Conservation (phyloP, 2,329 filamentous ascomycete species). For the Aspergillus floridensis region DNA sequence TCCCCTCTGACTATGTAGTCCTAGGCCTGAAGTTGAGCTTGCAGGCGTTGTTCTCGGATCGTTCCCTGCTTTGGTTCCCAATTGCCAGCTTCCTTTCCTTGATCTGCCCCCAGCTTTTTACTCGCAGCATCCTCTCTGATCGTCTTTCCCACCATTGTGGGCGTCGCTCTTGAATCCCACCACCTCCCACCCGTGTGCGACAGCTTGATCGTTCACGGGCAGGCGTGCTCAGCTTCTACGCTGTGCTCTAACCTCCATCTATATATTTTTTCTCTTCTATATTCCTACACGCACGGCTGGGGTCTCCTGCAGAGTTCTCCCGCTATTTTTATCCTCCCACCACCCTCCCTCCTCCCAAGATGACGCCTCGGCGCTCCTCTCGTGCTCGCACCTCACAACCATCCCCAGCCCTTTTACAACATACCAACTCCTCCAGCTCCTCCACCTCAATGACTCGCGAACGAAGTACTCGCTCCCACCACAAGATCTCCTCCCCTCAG, state of each 20-base stretch:
- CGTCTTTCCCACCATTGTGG: conserved; percentile 15
- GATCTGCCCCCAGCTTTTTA: conserved; percentile 9
- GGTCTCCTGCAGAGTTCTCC: background rate
- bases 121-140: conserved; percentile 13
- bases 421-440: conserved; percentile 74
- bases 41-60: conserved; percentile 27
- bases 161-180: conserved; percentile 20
- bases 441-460: conserved; percentile 71
- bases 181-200: conserved; percentile 25
- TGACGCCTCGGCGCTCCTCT: conserved; percentile 83
- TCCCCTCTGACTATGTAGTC: conserved; percentile 42
- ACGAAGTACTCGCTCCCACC: conserved; percentile 67
- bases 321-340: conserved; percentile 6
- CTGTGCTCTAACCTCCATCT: background rate
- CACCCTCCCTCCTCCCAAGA: conserved; percentile 26
- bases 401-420: conserved; percentile 65
- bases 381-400: conserved; percentile 78
- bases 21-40: conserved; percentile 33
- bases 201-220: conserved; percentile 20
- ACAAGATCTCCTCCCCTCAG: conserved; percentile 69
- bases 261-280: conserved; percentile 1
- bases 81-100: conserved; percentile 24
- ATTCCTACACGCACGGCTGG: conserved; percentile 5
- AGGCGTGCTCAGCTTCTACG: conserved; percentile 15
- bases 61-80: conserved; percentile 17